Evolutionary conservation across 495 filamentous ascomycete species (phyloP), one percentile per base, ranked within the genome.

Genomic region (Chaetomium cochliodes): DNA sequence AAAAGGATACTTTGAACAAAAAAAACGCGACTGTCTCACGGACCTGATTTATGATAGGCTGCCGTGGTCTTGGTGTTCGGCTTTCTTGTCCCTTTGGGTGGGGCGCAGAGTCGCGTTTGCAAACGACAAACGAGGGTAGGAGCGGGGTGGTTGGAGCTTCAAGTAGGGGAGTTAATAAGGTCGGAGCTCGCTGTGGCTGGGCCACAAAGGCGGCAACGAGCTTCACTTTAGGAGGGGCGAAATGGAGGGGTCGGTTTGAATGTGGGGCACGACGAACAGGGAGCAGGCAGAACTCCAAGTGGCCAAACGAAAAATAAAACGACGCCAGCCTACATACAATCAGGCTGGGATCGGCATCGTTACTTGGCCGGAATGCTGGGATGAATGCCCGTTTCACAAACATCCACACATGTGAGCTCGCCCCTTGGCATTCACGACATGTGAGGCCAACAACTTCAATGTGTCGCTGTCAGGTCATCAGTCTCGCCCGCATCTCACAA

Each of bases 1-100:
- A 66, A 69, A 70, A 67, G 71, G 70, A 68, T 52, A 60, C 57
- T 53, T 69, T 69, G 62, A 63, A 70, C 56, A 67, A 16, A 26
- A 16, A 26, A 15, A 37, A 9, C 28, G 18, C 25, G 25, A 23
- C 42, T 5, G 50, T 54, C 39, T 37, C 42, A 16, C 23, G 41
- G 26, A 0, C 18, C 42, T 16, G 52, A 57, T 57, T 50, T 63
- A 50, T 58, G 53, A 63, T 63, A 57, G 61, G 61, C 26, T 52
- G 52, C 39, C 39, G 16, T 2, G 33, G 18, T 52, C 22, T 54
- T 54, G 37, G 16, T 41, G 58, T 6, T 49, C 46, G 59, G 59
- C 37, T 25, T 26, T 25, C 18, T 25, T 11, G 39, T 37, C 37
- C 1, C 23, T 42, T n/a, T 47, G 33, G 51, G 50, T 53, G 60